Base-by-base conservation (phyloP, 2,329 filamentous ascomycete species). In the Emericellopsis cladophorae region DNA sequence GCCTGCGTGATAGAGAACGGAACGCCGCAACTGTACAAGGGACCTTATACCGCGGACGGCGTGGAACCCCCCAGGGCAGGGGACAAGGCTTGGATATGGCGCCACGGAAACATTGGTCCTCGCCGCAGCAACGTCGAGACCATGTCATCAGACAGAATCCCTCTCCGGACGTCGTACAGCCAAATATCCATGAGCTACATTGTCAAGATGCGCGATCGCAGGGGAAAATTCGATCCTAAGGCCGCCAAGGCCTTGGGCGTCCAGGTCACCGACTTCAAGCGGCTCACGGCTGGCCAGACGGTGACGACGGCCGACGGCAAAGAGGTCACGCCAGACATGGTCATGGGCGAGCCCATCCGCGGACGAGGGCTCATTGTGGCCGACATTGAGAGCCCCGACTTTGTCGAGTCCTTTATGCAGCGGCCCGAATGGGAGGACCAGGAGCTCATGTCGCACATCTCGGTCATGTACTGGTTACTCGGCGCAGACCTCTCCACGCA, bases 241-340 rank as follows among this genome's bases (percentile, higher is more conserved):
- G 75, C 68, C 43, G 90, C 88, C 0, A 68, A 64, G 45, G 67
- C 64, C 23, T 62, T 88, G 2, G 81, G 81, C 1, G 73, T 96
- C 1, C 61, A 63, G 16, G 70, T 66, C 40, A 56, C 49, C 0
- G 64, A 80, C 38, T 93, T 72, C 57, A 67, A 67, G 31, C 51
- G 57, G 11, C 67, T 98, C 35, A 68, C 80, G 0, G 56, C 53
- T 2, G 87, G 88, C 3, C 48, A 79, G 46, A 78, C 59, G 37
- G 78, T 92, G 2, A 61, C 66, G 40, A 78, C 76, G 21, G 63
- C 68, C 12, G 72, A 81, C 50, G 88, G 86, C 5, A 68, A 66
- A 7, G 72, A 71, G 0, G 75, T 98, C 24, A 92, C 81, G 0
- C 82, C 90, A 1, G 84, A 92, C 0, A 92, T 94, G 81, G 88